A percentile compares a stretch with the other conserved stretches of the same genome.
Evolutionary conservation across 768 basidiomycete species (phyloP).

Genomic region (Kwoniella pini): DNA sequence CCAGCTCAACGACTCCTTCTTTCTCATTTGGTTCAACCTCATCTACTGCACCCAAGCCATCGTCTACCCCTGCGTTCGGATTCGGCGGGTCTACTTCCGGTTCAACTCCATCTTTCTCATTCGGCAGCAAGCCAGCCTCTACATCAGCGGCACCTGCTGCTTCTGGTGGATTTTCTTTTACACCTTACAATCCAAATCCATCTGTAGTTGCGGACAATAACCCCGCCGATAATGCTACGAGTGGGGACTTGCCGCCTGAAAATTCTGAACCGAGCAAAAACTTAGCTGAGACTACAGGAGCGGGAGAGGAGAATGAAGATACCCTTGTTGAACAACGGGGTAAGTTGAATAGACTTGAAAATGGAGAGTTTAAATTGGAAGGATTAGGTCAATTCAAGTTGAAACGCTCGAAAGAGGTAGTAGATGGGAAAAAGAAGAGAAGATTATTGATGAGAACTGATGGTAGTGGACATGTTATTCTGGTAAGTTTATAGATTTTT

Average conservation of each 20-base stretch:
- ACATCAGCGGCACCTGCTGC: background rate
- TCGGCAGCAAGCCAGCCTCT: conserved; percentile 23
- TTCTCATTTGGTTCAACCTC: conserved; percentile 25
- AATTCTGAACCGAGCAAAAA: conserved; percentile 28
- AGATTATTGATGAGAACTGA: conserved; percentile 44
- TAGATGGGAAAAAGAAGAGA: conserved; percentile 31
- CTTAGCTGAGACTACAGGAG: conserved; percentile 36
- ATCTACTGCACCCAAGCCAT: conserved; percentile 12
- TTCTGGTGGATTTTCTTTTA: conserved; percentile 19
- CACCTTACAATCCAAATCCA: conserved; percentile 6
- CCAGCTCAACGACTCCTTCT: background rate
- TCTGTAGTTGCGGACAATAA: conserved; percentile 3
- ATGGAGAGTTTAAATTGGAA: conserved; percentile 22
- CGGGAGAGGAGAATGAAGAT: conserved; percentile 47
- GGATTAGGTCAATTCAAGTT: conserved; percentile 39
- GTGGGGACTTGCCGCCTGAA: conserved; percentile 3
- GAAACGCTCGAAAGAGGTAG: conserved; percentile 30
- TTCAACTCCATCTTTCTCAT: conserved; percentile 23
- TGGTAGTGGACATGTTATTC: conserved; percentile 33
- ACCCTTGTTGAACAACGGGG: conserved; percentile 40
- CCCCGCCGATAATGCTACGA: background rate
- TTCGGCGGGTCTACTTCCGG: conserved; percentile 9
- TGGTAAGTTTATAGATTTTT: conserved; percentile 27
- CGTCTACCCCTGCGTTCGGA: conserved; percentile 10
- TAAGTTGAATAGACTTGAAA: conserved; percentile 30